A percentile compares a stretch with the other conserved stretches of the same genome.
Evolutionary conservation across 768 basidiomycete genomes (phyloP).

Genomic region (Amanita pseudoporphyria): DNA sequence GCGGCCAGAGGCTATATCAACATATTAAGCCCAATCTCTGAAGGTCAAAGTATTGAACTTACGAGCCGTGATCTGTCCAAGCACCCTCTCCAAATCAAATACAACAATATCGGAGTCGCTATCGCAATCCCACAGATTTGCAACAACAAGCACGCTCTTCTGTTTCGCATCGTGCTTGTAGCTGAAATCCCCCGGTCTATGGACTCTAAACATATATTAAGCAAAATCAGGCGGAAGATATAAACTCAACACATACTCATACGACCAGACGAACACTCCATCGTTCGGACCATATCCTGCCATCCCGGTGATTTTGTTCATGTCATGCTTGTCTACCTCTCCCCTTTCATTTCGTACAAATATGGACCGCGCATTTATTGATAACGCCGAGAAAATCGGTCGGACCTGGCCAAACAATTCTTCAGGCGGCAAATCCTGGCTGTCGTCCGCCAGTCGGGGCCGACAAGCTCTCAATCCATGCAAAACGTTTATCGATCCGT

Average conservation of each 20-base stretch:
- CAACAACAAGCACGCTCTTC: constrained; percentile 42
- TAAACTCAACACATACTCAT: constrained; percentile 47
- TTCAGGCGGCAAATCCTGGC: neutral
- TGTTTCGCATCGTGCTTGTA: constrained; percentile 74
- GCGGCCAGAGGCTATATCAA: constrained; percentile 26
- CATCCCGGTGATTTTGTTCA: constrained; percentile 52
- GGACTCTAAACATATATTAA: constrained; percentile 27
- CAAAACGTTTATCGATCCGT: constrained; percentile 63
- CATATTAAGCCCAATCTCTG: neutral
- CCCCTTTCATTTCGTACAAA: constrained; percentile 40
- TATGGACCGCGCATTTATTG: constrained; percentile 36
- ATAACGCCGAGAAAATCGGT: constrained; percentile 34
- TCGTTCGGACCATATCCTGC: constrained; percentile 13
- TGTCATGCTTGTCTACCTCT: constrained; percentile 32
- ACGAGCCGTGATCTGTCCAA: constrained; percentile 21
- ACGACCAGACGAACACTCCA: constrained; percentile 54
- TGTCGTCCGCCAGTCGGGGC: neutral
- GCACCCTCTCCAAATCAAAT: neutral
- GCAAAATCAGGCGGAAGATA: neutral
- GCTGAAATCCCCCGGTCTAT: constrained; percentile 63
- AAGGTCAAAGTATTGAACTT: constrained; percentile 7
- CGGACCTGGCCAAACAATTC: constrained; percentile 10
- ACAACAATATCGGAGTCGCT: neutral
- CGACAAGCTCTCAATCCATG: constrained; percentile 31
- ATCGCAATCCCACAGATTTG: constrained; percentile 37